Base-by-base conservation (phyloP, 768 basidiomycete species). In the Tephrocybe rancida region DNA sequence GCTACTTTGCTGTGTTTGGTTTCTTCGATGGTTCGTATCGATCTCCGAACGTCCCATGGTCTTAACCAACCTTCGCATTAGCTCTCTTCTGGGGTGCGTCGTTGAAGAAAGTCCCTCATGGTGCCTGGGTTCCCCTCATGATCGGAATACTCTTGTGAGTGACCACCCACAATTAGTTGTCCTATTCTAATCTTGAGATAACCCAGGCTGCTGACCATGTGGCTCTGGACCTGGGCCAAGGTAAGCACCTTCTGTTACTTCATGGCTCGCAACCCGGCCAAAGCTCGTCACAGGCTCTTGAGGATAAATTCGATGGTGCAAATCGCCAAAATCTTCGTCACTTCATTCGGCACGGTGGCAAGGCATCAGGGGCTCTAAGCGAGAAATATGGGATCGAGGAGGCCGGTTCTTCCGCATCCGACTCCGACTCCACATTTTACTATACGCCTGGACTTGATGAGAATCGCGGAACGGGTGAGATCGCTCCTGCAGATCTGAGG, bases 181-280 rank as follows among this genome's bases (percentile, higher is more conserved):
- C 30, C 4, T 46, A 50, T 13, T 10, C 19, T 37, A 16, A 32
- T 43, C 49, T 18, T 52, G 10, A 7, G 34, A n/a, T 44, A 18
- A 37, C 32, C 30, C 49, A 79, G 79, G 8, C 59, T 73, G 46
- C 16, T 64, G 2, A 58, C 81, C 42, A 86, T 87, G 82, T 61
- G 73, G 0, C 79, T 87, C 51, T 88, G 86, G 85, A 81, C 82
- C 3, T 87, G 85, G 85, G 84, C 79, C 16, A 84, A 80, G 63
- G 76, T 77, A 65, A 53, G 44, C n/a, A n/a, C n/a, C 46, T 24
- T 37, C 5, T 1, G n/a, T 10, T 6, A 27, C 30, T 14, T 18
- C 16, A 21, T 44, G n/a, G 4, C 16, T 6, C 35, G 6, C 3
- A 43, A 35, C 27, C 2, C 19, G 29, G 30, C 39, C n/a, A 42